Evolutionary conservation across 208 protist genomes (phyloP).

Genomic region (Trypanosoma theileri): DNA sequence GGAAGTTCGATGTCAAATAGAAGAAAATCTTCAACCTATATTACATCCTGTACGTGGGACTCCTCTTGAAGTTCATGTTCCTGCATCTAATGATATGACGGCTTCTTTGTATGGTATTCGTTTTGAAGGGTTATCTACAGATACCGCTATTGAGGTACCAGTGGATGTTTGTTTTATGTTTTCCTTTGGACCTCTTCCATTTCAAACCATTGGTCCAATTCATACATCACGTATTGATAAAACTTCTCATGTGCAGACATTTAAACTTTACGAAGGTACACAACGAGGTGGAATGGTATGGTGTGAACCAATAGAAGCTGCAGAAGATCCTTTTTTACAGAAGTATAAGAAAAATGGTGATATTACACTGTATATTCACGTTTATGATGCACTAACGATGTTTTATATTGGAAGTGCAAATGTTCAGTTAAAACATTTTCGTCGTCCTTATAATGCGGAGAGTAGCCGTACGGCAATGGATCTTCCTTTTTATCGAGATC

Average conservation of each 20-base stretch:
- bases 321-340: constrained; percentile 47
- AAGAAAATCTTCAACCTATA: constrained; percentile 71
- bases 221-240: constrained; percentile 53
- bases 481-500: constrained; percentile 66
- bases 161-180: constrained; percentile 79
- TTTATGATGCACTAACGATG: constrained; percentile 88
- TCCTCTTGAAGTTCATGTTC: constrained; percentile 51
- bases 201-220: constrained; percentile 75
- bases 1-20: constrained; percentile 51
- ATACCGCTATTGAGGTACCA: constrained; percentile 54
- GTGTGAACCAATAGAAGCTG: constrained; percentile 71
- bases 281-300: constrained; percentile 69
- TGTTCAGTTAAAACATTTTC: constrained; percentile 67
- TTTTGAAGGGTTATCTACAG: constrained; percentile 87
- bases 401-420: constrained; percentile 80
- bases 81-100: constrained; percentile 36
- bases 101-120: constrained; percentile 72
- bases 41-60: constrained; percentile 67
- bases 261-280: constrained; percentile 55
- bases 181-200: constrained; percentile 81
- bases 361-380: constrained; percentile 70
- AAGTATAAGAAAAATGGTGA: constrained; percentile 56
- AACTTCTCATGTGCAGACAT: constrained; percentile 35
- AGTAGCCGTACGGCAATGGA: constrained; percentile 64
- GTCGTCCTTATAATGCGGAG: constrained; percentile 63